These are phyloP conservation scores for Coniochaeta sp. DNA, from an alignment of 2,329 filamentous ascomycete species.

Conservation along the genomic window DNA sequence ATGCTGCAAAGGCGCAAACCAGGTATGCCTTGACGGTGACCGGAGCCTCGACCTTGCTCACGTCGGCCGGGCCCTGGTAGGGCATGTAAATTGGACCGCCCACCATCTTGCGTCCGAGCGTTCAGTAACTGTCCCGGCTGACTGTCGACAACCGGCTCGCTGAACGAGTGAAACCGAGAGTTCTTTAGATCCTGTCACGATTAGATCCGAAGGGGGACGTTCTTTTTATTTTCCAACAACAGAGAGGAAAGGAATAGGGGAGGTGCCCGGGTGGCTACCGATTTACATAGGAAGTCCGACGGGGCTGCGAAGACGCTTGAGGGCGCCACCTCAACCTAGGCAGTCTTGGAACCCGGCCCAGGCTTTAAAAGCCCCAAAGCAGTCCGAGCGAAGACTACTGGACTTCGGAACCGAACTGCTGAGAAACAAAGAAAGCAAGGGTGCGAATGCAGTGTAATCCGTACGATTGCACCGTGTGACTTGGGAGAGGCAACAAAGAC, in stretches of 20 bases:
- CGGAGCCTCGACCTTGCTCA: slow-evolving; percentile 49
- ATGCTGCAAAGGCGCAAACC: slow-evolving; percentile 53
- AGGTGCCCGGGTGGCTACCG: not conserved
- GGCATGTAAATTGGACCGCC: not conserved
- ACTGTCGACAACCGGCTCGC: not conserved
- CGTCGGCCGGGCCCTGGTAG: slow-evolving; percentile 24
- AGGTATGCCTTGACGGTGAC: slow-evolving; percentile 53
- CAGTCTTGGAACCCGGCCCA: not conserved
- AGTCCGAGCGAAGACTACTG: not conserved
- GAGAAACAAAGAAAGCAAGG: not conserved
- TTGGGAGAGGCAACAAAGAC: not conserved
- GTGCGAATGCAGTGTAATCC: not conserved
- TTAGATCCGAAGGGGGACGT: not conserved
- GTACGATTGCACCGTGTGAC: not conserved
- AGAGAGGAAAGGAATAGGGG: not conserved
- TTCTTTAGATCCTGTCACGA: not conserved
- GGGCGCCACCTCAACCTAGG: not conserved
- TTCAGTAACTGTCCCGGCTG: not conserved
- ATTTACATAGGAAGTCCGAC: not conserved
- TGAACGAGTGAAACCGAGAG: not conserved
- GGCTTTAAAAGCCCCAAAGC: not conserved
- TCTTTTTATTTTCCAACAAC: not conserved
- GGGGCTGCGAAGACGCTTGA: not conserved
- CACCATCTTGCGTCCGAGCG: not conserved
- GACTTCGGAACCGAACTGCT: not conserved